A percentile compares a stretch with the other conserved stretches of the same genome.
Evolutionary conservation across 768 basidiomycete genomes (phyloP).

Genomic region (Agrocybe pediades): DNA sequence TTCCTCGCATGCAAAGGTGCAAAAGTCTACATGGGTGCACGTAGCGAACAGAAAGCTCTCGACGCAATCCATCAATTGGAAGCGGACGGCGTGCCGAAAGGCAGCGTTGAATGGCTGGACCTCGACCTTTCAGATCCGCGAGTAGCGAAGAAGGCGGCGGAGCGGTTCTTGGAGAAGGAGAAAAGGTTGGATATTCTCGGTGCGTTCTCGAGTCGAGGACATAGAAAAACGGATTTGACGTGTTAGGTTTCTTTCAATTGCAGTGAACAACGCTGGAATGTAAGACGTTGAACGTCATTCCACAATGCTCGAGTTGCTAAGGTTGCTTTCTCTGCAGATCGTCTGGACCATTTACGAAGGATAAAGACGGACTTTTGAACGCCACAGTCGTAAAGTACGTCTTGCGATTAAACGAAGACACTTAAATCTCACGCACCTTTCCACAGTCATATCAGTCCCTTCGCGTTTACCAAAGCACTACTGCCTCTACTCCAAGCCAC

Average conservation of each 20-base stretch:
- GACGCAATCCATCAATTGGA: not conserved
- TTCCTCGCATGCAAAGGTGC: not conserved
- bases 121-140: not conserved
- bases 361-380: not conserved
- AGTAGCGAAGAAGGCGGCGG: not conserved
- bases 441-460: slow-evolving; percentile 32
- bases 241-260: not conserved
- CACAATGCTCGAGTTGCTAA: too few species aligned
- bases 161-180: not conserved
- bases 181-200: not conserved
- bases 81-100: not conserved
- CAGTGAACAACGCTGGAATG: not conserved
- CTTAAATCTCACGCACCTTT: not conserved
- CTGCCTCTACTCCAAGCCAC: slow-evolving; percentile 21
- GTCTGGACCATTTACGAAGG: not conserved
- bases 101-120: not conserved
- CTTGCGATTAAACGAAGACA: not conserved
- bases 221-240: not conserved
- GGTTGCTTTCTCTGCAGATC: not conserved
- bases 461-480: slow-evolving; percentile 22
- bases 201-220: too few species aligned
- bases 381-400: not conserved
- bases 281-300: too few species aligned
- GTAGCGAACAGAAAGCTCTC: not conserved
- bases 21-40: not conserved